Conservation (phyloP, 2,329 filamentous ascomycete genomes). For the Fusarium piperis region DNA sequence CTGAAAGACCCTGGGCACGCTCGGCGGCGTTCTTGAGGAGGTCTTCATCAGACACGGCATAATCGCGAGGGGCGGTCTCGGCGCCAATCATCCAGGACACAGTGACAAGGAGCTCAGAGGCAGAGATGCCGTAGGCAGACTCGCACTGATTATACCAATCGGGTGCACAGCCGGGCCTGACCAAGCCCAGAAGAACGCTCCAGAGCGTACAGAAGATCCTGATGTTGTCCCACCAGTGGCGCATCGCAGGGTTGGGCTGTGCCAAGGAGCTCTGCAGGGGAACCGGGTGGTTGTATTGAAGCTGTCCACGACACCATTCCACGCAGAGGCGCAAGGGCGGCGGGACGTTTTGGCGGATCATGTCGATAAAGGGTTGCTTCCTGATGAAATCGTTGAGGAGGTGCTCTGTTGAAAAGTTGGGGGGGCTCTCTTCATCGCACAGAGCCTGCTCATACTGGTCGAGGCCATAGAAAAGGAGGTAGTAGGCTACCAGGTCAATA, state of each 20-base stretch:
- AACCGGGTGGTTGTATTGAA: constrained; percentile 18
- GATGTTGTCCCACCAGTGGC: constrained; percentile 36
- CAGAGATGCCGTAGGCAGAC: constrained; percentile 35
- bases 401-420: constrained; percentile 18
- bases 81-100: constrained; percentile 39
- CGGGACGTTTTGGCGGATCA: not conserved
- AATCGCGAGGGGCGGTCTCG: not conserved
- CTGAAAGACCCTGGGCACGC: constrained; percentile 11
- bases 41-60: not conserved
- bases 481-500: constrained; percentile 37
- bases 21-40: constrained; percentile 23
- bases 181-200: constrained; percentile 26
- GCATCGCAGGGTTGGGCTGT: constrained; percentile 6
- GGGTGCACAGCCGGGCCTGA: constrained; percentile 21
- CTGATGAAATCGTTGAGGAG: constrained; percentile 35
- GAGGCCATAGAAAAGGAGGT: constrained; percentile 32
- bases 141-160: constrained; percentile 37
- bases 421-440: constrained; percentile 1
- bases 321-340: constrained; percentile 28
- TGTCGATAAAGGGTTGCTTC: constrained; percentile 27
- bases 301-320: constrained; percentile 35
- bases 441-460: constrained; percentile 29
- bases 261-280: constrained; percentile 26
- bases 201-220: constrained; percentile 40
- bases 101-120: constrained; percentile 40